phyloP scores from a whole-genome alignment of 306 rosid species.

The Vicia faba region DNA sequence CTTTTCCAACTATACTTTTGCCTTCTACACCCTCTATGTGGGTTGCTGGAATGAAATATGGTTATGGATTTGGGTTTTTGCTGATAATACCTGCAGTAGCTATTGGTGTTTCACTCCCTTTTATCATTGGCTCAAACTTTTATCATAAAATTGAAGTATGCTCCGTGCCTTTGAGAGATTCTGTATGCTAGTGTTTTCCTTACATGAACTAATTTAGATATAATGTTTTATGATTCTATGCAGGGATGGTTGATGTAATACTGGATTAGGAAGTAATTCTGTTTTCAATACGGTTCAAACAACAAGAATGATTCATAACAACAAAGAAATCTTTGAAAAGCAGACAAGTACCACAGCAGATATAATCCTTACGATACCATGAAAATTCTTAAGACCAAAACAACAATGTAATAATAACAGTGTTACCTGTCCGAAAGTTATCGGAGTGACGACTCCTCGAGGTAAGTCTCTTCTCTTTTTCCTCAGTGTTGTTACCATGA shows the following conservation, averaged over 20 bases:
- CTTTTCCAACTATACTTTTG: constrained; percentile 70
- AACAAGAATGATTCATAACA: no score
- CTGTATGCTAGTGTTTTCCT: neutral
- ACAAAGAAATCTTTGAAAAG: no score
- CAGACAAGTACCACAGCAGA: no score
- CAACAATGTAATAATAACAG: no score
- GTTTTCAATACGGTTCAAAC: no score
- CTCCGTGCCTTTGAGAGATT: constrained; percentile 23
- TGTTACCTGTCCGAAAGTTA: no score
- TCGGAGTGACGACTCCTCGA: no score
- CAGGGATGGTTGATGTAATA: constrained; percentile 99
- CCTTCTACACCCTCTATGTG: constrained; percentile 99
- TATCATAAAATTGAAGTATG: constrained; percentile 77
- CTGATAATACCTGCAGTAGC: constrained; percentile 70
- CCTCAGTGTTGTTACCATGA: no score
- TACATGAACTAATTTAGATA: neutral
- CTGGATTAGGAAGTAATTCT: no score
- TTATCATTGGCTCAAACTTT: constrained; percentile 70
- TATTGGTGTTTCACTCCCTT: constrained; percentile 93
- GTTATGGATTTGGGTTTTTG: constrained; percentile 93
- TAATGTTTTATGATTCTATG: constrained; percentile 30
- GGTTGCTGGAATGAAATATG: constrained; percentile 97
- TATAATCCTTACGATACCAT: no score
- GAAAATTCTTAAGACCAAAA: no score
- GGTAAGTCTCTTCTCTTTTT: no score